Evolutionary conservation across 179 eudicot species (phyloP), one percentile per base, ranked within the genome.

Genomic region (Heliamphora ciliata): DNA sequence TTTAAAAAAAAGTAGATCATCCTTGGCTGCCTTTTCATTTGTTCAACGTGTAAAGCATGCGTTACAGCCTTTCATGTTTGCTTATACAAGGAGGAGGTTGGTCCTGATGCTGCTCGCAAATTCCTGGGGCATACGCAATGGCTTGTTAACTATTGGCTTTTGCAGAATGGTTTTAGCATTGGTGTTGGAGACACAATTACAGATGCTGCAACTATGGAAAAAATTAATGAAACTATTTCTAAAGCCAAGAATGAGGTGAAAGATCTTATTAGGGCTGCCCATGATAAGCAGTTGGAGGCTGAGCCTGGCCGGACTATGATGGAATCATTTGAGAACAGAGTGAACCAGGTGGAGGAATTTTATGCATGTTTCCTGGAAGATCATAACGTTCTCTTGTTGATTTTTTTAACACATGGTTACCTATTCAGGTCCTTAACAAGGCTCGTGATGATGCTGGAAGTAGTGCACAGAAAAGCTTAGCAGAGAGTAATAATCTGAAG

Each of bases 381-480:
- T n/a, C 58, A 9, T 66, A 4, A 2, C 3, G 5, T 46, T 17
- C 79, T 76, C 55, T 44, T 46, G 44, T 79, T 80, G 65, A 63
- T 51, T 59, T 63, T 46, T 50, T 61, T 79, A 40, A 61, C 69
- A 13, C 75, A 48, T 70, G 69, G 13, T 70, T 67, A 24, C 15
- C 51, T 71, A 6, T 85, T 56, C 88, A 97, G 99, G 99, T 93
- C 82, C 85, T 97, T 82, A 97, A 97, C 89, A 97, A 90, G 91
- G 99, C 99, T 83, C 98, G 99, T 91, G 99, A 95, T 88, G 98
- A 93, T 83, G 99, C 98, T 83, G 99, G 99, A 85, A 95, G 94
- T 88, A 93, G 97, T 92, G 99, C 98, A 6, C 97, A 97, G 81
- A 90, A 90, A 88, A 95, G 98, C 85, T 90, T 97, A 79, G 88